Evolutionary conservation across 441 rosid species (phyloP).

Genomic region (Populus hybrid): DNA sequence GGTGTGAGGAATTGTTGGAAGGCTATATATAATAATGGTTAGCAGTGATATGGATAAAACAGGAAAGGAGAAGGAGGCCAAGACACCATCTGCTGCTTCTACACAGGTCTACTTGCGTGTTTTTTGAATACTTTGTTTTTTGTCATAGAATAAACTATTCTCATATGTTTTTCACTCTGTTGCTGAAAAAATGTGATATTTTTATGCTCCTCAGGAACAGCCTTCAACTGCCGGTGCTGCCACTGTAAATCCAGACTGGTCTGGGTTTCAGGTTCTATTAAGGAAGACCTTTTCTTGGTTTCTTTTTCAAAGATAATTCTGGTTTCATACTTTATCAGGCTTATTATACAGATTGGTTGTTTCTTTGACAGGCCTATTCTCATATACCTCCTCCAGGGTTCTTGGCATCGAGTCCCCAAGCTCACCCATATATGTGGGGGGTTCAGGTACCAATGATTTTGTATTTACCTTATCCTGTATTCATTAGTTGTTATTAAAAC

Average conservation of each 20-base stretch:
- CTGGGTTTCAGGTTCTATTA: slow-evolving; percentile 80
- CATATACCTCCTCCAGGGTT: slow-evolving; percentile 91
- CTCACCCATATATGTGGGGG: slow-evolving; percentile 98
- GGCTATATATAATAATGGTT: slow-evolving; percentile 51
- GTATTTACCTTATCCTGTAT: background rate
- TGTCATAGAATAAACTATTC: slow-evolving; percentile 4
- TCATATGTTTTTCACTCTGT: background rate
- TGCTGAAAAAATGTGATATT: background rate
- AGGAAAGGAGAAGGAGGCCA: slow-evolving; percentile 70
- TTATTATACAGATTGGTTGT: slow-evolving; percentile 21
- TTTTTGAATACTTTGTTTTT: slow-evolving; percentile 8
- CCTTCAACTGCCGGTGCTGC: slow-evolving; percentile 50
- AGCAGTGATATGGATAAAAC: slow-evolving; percentile 68
- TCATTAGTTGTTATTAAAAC: background rate
- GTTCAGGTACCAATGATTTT: slow-evolving; percentile 63
- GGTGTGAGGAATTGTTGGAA: slow-evolving; percentile 36
- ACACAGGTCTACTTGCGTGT: slow-evolving; percentile 49
- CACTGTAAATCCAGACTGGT: slow-evolving; percentile 79
- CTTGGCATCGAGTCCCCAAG: slow-evolving; percentile 89
- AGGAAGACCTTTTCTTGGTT: background rate
- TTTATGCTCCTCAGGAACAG: slow-evolving; percentile 57
- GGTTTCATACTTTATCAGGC: slow-evolving; percentile 15
- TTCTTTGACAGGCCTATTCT: slow-evolving; percentile 68
- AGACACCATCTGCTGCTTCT: slow-evolving; percentile 47
- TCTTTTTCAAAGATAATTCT: background rate